phyloP scores from a whole-genome alignment of 1,284 basidiomycete species.

The Moesziomyces antarcticus region DNA sequence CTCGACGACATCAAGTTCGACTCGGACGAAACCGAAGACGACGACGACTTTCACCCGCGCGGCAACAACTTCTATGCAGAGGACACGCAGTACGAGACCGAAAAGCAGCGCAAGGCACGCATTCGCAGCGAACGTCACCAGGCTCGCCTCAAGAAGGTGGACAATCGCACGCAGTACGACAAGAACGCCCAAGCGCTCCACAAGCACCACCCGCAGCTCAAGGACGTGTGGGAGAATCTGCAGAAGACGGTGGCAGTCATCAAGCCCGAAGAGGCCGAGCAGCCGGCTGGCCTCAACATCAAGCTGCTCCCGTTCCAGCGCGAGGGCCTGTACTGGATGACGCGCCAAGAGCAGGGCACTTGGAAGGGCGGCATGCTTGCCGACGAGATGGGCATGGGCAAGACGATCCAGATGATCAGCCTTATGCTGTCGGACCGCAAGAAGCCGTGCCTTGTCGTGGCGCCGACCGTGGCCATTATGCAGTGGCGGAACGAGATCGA shows the following conservation, averaged over 20 bases:
- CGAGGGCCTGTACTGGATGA: conserved; percentile 96
- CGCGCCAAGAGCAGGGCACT: conserved; percentile 85
- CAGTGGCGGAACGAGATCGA: conserved; percentile 98
- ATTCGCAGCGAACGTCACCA: conserved; percentile 41
- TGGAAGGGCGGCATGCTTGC: conserved; percentile 96
- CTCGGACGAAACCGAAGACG: conserved; percentile 27
- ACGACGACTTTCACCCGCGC: conserved; percentile 19
- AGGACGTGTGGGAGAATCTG: conserved; percentile 87
- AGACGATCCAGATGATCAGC: conserved; percentile 96
- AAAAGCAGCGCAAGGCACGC: conserved; percentile 51
- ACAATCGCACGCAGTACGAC: conserved; percentile 33
- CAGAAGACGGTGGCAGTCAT: conserved; percentile 69
- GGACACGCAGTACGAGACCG: conserved; percentile 55
- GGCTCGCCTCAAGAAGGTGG: conserved; percentile 41
- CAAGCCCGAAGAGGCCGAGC: conserved; percentile 74
- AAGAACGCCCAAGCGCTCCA: conserved; percentile 29
- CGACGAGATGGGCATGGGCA: conserved; percentile 93
- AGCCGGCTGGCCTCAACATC: conserved; percentile 78
- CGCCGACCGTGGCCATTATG: conserved; percentile 92
- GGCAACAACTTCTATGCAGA: conserved; percentile 42
- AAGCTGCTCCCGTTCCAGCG: conserved; percentile 78
- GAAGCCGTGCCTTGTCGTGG: conserved; percentile 89
- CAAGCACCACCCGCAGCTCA: conserved; percentile 75
- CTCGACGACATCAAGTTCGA: conserved; percentile 20
- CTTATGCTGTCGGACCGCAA: conserved; percentile 82